Evolutionary conservation across 106 monocot genomes (phyloP).

Genomic region (Dendrobium officinale): DNA sequence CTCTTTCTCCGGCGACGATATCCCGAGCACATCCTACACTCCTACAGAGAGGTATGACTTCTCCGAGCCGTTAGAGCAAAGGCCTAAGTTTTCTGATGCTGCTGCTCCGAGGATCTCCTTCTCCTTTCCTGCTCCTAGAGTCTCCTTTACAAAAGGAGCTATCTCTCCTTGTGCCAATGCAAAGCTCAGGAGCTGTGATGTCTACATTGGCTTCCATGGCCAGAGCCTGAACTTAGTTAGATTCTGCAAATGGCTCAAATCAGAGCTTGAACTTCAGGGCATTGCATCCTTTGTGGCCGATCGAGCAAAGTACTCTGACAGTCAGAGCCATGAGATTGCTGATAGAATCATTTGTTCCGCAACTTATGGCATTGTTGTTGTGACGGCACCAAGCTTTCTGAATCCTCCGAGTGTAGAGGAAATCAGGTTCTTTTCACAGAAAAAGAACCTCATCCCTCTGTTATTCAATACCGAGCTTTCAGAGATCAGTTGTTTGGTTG

Average conservation of each 20-base stretch:
- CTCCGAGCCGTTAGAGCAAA: conserved; percentile 38
- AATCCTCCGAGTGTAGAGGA: conserved; percentile 72
- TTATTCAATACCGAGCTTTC: conserved; percentile 53
- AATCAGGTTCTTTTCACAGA: conserved; percentile 85
- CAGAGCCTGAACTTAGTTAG: conserved; percentile 53
- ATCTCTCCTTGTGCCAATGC: conserved; percentile 62
- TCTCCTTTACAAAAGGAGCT: conserved; percentile 59
- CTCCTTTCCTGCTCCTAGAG: conserved; percentile 78
- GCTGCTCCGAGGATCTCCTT: conserved; percentile 54
- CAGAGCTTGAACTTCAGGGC: conserved; percentile 88
- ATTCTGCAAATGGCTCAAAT: conserved; percentile 78
- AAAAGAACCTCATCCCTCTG: conserved; percentile 80
- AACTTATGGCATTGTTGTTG: conserved; percentile 50
- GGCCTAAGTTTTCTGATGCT: conserved; percentile 47
- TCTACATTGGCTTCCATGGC: conserved; percentile 89
- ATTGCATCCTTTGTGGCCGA: conserved; percentile 84
- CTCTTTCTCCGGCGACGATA: conserved; percentile 57
- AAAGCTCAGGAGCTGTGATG: conserved; percentile 85
- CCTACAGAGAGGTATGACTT: conserved; percentile 63
- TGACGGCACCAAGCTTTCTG: conserved; percentile 51
- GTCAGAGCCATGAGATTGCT: conserved; percentile 87
- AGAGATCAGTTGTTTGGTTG: conserved; percentile 53
- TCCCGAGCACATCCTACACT: conserved; percentile 79
- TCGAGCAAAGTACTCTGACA: conserved; percentile 72
- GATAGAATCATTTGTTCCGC: conserved; percentile 90